phyloP scores from a whole-genome alignment of 179 eudicot genomes.

The Kewa caespitosa region DNA sequence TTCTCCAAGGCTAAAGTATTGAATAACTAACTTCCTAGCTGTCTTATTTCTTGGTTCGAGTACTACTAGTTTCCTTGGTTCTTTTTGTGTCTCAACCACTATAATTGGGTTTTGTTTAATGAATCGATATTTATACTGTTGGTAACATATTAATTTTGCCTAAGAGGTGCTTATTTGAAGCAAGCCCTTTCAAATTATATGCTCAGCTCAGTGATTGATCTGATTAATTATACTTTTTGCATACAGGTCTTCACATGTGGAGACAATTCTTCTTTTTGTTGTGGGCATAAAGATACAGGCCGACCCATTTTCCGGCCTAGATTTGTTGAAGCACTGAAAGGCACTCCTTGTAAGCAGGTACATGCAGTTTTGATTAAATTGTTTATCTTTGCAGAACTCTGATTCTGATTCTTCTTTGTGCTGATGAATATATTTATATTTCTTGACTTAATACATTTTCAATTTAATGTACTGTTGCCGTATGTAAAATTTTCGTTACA shows the following conservation, averaged over 20 bases:
- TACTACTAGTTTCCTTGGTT: neutral
- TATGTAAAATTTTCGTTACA: too few species aligned
- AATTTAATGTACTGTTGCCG: too few species aligned
- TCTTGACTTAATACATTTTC: too few species aligned
- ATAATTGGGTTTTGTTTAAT: neutral
- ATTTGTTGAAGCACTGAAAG: constrained; percentile 78
- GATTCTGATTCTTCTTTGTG: neutral
- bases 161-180: neutral
- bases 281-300: constrained; percentile 77
- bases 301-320: constrained; percentile 87
- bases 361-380: too few species aligned
- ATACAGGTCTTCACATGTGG: constrained; percentile 93
- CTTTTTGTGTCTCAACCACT: neutral
- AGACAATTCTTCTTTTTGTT: constrained; percentile 88
- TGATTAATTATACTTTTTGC: neutral
- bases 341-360: constrained; percentile 87
- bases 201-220: neutral
- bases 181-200: neutral
- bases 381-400: neutral
- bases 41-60: neutral
- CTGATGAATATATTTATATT: too few species aligned
- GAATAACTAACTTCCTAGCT: neutral
- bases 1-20: too few species aligned
- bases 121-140: neutral
- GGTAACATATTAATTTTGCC: neutral